Evolutionary conservation across 2,329 filamentous ascomycete genomes (phyloP).

Genomic region (Talaromyces sp.): DNA sequence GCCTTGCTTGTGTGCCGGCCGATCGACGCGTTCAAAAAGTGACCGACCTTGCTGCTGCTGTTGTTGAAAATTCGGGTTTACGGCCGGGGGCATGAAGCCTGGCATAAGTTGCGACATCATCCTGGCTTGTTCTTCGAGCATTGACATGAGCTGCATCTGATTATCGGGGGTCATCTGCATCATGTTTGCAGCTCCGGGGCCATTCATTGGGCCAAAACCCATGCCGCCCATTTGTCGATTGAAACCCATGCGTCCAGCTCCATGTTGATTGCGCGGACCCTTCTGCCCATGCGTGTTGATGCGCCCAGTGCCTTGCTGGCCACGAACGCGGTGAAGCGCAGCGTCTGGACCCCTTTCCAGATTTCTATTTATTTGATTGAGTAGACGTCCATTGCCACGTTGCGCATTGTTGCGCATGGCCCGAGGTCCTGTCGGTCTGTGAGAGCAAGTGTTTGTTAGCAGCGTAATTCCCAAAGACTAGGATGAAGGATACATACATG

Average conservation of each 20-base stretch:
- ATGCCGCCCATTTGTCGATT: conserved; percentile 45
- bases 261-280: conserved; percentile 58
- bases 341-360: conserved; percentile 74
- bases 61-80: conserved; percentile 52
- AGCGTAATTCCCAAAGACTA: not conserved
- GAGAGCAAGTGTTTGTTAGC: conserved; percentile 34
- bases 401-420: conserved; percentile 78
- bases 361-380: conserved; percentile 77
- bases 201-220: conserved; percentile 30
- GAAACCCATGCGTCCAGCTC: conserved; percentile 40
- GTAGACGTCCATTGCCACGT: conserved; percentile 68
- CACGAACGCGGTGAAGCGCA: conserved; percentile 75
- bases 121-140: conserved; percentile 81
- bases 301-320: conserved; percentile 66
- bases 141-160: conserved; percentile 68
- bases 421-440: conserved; percentile 86
- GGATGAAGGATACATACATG: conserved; percentile 27
- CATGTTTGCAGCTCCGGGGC: conserved; percentile 39
- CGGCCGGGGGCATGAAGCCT: conserved; percentile 49
- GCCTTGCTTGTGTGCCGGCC: conserved; percentile 47
- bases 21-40: conserved; percentile 68
- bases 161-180: conserved; percentile 61
- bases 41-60: conserved; percentile 49
- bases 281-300: conserved; percentile 75
- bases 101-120: conserved; percentile 73